These are phyloP conservation scores for Populus hybrid DNA, from an alignment of 441 rosid species.

Conservation along the genomic window DNA sequence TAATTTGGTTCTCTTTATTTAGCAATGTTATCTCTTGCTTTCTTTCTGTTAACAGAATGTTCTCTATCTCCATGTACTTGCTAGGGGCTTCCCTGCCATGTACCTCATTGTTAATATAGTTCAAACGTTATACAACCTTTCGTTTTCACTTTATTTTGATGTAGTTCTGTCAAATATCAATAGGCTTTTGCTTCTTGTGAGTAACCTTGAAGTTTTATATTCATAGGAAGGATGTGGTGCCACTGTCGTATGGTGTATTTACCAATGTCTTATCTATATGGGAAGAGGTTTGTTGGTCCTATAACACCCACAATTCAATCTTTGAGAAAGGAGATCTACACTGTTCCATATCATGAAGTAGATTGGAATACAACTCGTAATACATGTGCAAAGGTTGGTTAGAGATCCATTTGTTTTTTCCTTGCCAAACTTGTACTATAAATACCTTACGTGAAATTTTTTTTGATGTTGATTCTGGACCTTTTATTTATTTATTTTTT, in stretches of 20 bases:
- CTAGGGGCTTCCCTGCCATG: not conserved
- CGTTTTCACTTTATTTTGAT: not conserved
- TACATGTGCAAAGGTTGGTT: conserved; percentile 64
- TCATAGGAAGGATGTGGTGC: conserved; percentile 68
- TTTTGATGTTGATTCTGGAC: not conserved
- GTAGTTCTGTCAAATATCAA: not conserved
- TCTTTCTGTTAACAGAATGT: not conserved
- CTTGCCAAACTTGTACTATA: not conserved
- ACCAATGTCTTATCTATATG: conserved; percentile 68
- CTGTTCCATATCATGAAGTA: conserved; percentile 46
- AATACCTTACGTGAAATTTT: too few species aligned
- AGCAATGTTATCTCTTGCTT: not conserved
- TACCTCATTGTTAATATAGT: not conserved
- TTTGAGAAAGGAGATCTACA: conserved; percentile 55
- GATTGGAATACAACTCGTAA: conserved; percentile 58
- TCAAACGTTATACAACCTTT: not conserved
- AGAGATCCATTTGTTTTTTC: not conserved
- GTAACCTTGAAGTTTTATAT: not conserved
- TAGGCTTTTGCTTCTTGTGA: not conserved
- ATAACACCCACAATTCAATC: conserved; percentile 42
- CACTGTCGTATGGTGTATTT: conserved; percentile 68
- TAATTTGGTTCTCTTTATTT: not conserved
- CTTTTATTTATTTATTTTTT: too few species aligned
- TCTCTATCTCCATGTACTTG: not conserved
- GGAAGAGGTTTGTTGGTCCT: conserved; percentile 53